Percentiles rank a stretch among this genome's conserved stretches.
Conservation (phyloP, 805 yeast genomes). For the Wickerhamiella qilinensis region DNA sequence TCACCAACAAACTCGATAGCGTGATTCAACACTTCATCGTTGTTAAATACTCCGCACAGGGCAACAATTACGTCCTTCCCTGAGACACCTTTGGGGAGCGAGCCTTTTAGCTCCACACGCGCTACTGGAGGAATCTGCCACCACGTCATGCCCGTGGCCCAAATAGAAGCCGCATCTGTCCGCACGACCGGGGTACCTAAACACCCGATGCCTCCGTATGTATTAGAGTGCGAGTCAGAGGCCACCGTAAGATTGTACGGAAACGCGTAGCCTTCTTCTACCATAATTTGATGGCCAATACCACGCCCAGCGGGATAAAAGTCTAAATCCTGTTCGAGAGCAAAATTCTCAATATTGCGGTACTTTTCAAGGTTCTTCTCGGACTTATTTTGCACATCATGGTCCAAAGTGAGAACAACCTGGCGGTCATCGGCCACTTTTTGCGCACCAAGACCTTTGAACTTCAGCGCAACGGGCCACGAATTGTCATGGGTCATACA, state of each 20-base stretch:
- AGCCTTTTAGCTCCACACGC: conserved; percentile 68
- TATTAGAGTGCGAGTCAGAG: conserved; percentile 93
- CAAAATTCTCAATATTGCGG: conserved; percentile 74
- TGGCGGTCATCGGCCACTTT: conserved; percentile 72
- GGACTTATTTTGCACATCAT: conserved; percentile 87
- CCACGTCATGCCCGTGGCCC: conserved; percentile 99
- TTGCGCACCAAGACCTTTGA: conserved; percentile 85
- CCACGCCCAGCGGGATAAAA: conserved; percentile 99
- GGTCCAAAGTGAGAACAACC: conserved; percentile 92
- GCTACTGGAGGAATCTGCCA: conserved; percentile 99
- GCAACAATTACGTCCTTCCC: conserved; percentile 97
- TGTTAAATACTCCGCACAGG: conserved; percentile 79
- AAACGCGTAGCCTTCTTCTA: conserved; percentile 96
- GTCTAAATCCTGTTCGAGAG: conserved; percentile 79
- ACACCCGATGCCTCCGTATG: conserved; percentile 93
- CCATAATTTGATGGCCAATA: conserved; percentile 98
- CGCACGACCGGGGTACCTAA: conserved; percentile 96
- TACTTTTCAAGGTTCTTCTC: conserved; percentile 84
- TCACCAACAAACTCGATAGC: conserved; percentile 20
- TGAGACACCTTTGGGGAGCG: conserved; percentile 70
- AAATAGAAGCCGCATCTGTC: conserved; percentile 96
- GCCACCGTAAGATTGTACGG: conserved; percentile 91
- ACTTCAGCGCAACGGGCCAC: conserved; percentile 98
- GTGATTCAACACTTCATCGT: conserved; percentile 79
- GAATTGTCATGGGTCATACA: conserved; percentile 99